Percentiles rank a stretch among this genome's conserved stretches.
Evolutionary conservation across 2,329 filamentous ascomycete species (phyloP).

Genomic region (Exophiala bonariae): DNA sequence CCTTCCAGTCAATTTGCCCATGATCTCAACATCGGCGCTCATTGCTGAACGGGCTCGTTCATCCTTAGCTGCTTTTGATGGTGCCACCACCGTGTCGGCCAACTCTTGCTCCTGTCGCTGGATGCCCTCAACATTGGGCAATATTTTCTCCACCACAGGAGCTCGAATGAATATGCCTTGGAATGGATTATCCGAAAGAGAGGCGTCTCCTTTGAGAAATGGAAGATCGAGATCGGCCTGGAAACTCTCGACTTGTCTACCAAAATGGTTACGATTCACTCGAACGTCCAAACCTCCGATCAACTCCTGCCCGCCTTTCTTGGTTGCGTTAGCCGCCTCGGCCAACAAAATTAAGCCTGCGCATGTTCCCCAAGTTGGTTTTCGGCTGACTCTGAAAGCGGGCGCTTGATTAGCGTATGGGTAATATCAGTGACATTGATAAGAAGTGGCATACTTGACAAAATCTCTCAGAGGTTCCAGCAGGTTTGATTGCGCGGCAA

Average conservation of each 20-base stretch:
- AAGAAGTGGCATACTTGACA: constrained; percentile 69
- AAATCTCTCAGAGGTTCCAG: constrained; percentile 84
- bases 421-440: constrained; percentile 6
- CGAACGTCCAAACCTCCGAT: constrained; percentile 89
- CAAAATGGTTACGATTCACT: constrained; percentile 93
- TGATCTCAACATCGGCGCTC: constrained; percentile 55
- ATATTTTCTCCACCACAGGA: constrained; percentile 82
- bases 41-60: constrained; percentile 45
- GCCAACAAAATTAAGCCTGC: constrained; percentile 90
- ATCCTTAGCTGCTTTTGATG: constrained; percentile 50
- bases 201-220: constrained; percentile 54
- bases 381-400: constrained; percentile 63
- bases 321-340: constrained; percentile 82
- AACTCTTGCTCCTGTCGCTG: constrained; percentile 50
- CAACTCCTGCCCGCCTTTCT: constrained; percentile 87
- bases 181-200: constrained; percentile 54
- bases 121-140: constrained; percentile 54
- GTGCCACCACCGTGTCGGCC: constrained; percentile 58
- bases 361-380: constrained; percentile 93
- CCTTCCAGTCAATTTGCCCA: constrained; percentile 57
- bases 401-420: constrained; percentile 10
- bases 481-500: constrained; percentile 77
- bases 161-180: constrained; percentile 90
- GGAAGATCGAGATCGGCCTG: constrained; percentile 71
- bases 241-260: constrained; percentile 89